Evolutionary conservation across 495 filamentous ascomycete genomes (phyloP).

Genomic region (Penicillium parvum): DNA sequence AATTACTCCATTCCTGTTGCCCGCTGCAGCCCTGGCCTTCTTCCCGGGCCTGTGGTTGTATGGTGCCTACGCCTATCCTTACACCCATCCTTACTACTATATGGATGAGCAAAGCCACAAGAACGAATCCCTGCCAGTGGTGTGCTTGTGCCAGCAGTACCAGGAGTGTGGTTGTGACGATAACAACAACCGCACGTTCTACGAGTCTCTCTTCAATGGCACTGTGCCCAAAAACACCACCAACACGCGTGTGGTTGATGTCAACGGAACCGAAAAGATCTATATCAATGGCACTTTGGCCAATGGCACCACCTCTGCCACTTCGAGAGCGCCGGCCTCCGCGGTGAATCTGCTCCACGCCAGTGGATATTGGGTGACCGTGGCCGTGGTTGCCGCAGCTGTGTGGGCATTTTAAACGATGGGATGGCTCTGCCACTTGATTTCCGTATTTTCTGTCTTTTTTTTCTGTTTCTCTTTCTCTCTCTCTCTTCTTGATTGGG

Average conservation of each 20-base stretch:
- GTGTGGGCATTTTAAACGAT: constrained; percentile 38
- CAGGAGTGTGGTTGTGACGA: constrained; percentile 78
- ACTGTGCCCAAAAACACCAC: constrained; percentile 63
- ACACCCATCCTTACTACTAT: constrained; percentile 61
- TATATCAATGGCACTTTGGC: constrained; percentile 81
- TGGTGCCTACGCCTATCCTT: constrained; percentile 56
- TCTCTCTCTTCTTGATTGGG: no score
- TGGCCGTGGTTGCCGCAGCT: constrained; percentile 47
- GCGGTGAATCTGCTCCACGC: constrained; percentile 36
- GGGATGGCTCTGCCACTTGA: no score
- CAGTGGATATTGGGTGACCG: constrained; percentile 60
- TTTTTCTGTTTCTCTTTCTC: background rate
- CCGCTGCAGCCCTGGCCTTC: constrained; percentile 51
- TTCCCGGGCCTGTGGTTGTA: constrained; percentile 59
- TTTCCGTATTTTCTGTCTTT: background rate
- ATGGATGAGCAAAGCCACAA: constrained; percentile 30
- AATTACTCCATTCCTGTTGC: constrained; percentile 55
- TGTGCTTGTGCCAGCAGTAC: constrained; percentile 70
- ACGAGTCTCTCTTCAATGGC: constrained; percentile 57
- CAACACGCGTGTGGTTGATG: constrained; percentile 54
- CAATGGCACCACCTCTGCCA: constrained; percentile 70
- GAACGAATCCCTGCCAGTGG: constrained; percentile 70
- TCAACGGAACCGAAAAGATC: constrained; percentile 73
- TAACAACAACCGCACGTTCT: constrained; percentile 56
- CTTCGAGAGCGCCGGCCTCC: constrained; percentile 27